phyloP scores from a whole-genome alignment of 2,329 filamentous ascomycete species.

The Neoascochyta sp. region DNA sequence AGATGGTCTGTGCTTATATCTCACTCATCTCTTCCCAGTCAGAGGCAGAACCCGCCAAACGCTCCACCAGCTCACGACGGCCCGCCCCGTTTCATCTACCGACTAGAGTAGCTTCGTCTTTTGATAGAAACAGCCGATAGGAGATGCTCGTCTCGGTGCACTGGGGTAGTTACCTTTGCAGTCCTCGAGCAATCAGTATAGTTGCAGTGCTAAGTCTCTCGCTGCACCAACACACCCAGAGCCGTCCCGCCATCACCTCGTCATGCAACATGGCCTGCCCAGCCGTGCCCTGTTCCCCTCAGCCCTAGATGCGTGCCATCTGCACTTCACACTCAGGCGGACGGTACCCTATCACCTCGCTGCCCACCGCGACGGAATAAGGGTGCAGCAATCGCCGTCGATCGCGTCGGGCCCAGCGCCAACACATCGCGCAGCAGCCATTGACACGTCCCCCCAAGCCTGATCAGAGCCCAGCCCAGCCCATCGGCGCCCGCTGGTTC shows the following conservation, averaged over 20 bases:
- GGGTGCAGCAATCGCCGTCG: too few relatives aligned
- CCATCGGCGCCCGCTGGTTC: too few relatives aligned
- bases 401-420: slow-evolving; percentile 25
- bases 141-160: too few relatives aligned
- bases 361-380: slow-evolving; percentile 30
- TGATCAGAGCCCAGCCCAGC: slow-evolving; percentile 15
- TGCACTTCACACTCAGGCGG: slow-evolving; percentile 13
- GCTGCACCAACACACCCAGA: slow-evolving; percentile 1
- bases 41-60: too few relatives aligned
- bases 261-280: slow-evolving; percentile 9
- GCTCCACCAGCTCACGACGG: too few relatives aligned
- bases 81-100: too few relatives aligned
- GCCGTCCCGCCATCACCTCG: not conserved
- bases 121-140: too few relatives aligned
- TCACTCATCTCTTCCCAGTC: too few relatives aligned
- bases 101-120: too few relatives aligned
- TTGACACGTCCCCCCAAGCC: slow-evolving; percentile 23
- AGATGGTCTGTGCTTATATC: too few relatives aligned
- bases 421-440: slow-evolving; percentile 39
- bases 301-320: slow-evolving; percentile 12
- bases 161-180: too few relatives aligned
- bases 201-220: slow-evolving; percentile 2
- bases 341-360: slow-evolving; percentile 38
- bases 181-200: not conserved
- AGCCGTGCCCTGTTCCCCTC: slow-evolving; percentile 23